Conservation (phyloP, 495 filamentous ascomycete species). For the Aspergillus funiculosus region DNA sequence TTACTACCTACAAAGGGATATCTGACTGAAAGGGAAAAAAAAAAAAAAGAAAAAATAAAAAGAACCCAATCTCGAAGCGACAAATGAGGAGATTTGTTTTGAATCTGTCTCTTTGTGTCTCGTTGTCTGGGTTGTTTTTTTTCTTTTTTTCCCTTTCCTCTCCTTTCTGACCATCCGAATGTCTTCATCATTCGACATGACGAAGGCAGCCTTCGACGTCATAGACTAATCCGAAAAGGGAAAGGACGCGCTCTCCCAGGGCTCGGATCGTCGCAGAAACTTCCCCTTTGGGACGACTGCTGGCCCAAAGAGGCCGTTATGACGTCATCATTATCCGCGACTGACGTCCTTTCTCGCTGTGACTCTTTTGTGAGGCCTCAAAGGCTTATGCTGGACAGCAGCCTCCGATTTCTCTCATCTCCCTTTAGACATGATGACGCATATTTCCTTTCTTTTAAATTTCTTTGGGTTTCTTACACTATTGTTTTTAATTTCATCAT, state of each 20-base stretch:
- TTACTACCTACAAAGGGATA: too few relatives aligned
- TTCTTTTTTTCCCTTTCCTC: too few relatives aligned
- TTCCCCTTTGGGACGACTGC: constrained; percentile 16
- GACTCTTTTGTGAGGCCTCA: too few relatives aligned
- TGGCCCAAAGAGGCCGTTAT: constrained; percentile 15
- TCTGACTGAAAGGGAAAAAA: too few relatives aligned
- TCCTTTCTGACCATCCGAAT: neutral
- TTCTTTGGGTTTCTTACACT: constrained; percentile 1
- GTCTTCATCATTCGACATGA: constrained; percentile 18
- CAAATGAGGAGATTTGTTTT: constrained; percentile 7
- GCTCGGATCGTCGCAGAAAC: constrained; percentile 13
- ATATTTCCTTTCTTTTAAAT: constrained; percentile 7
- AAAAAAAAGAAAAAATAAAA: too few relatives aligned
- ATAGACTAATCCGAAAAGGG: constrained; percentile 16
- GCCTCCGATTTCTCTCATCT: constrained; percentile 2
- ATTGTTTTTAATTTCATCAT: neutral
- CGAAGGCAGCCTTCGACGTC: constrained; percentile 24
- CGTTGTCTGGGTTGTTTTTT: neutral
- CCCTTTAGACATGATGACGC: constrained; percentile 17
- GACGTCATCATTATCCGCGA: constrained; percentile 18
- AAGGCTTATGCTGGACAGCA: neutral
- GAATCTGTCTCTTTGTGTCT: neutral
- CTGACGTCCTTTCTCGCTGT: constrained; percentile 8
- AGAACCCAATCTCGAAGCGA: neutral
- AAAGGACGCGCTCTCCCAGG: constrained; percentile 18